Evolutionary conservation across 2,329 filamentous ascomycete genomes (phyloP).

Genomic region (Penicillium crustosum): DNA sequence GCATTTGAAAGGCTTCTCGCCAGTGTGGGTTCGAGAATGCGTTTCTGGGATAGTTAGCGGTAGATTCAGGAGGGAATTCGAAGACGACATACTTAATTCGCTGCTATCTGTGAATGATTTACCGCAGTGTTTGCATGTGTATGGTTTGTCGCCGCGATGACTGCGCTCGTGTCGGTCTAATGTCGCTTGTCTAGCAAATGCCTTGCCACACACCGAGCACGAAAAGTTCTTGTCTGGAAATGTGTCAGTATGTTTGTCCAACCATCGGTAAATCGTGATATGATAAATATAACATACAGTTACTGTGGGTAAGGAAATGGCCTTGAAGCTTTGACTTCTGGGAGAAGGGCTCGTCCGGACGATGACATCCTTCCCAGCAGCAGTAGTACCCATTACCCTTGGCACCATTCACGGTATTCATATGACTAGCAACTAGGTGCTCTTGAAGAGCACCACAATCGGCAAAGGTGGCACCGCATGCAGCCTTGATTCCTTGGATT

Average conservation of each 20-base stretch:
- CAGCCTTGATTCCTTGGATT: conserved; percentile 27
- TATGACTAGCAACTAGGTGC: conserved; percentile 40
- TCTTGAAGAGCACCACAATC: conserved; percentile 42
- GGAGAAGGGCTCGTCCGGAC: conserved; percentile 45
- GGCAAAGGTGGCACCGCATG: conserved; percentile 39
- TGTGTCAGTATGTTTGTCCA: conserved; percentile 5
- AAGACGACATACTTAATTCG: conserved; percentile 39
- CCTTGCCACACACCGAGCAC: conserved; percentile 44
- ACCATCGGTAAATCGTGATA: not conserved
- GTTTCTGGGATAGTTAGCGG: conserved; percentile 40
- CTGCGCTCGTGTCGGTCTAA: conserved; percentile 47
- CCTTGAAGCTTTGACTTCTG: conserved; percentile 48
- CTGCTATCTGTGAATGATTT: conserved; percentile 48
- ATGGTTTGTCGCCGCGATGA: conserved; percentile 47
- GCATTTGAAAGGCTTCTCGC: conserved; percentile 47
- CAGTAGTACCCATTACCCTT: conserved; percentile 47
- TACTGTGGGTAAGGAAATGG: conserved; percentile 47
- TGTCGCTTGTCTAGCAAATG: conserved; percentile 45
- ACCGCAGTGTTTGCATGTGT: conserved; percentile 42
- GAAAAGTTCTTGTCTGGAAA: conserved; percentile 43
- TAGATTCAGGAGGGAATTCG: not conserved
- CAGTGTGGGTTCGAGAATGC: conserved; percentile 44
- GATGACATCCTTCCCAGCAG: conserved; percentile 45
- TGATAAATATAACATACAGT: conserved; percentile 33
- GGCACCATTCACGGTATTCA: conserved; percentile 38